A percentile compares a stretch with the other conserved stretches of the same genome.
Evolutionary conservation across 2,329 filamentous ascomycete species (phyloP).

Genomic region (Myriosclerotinia duriaeana): DNA sequence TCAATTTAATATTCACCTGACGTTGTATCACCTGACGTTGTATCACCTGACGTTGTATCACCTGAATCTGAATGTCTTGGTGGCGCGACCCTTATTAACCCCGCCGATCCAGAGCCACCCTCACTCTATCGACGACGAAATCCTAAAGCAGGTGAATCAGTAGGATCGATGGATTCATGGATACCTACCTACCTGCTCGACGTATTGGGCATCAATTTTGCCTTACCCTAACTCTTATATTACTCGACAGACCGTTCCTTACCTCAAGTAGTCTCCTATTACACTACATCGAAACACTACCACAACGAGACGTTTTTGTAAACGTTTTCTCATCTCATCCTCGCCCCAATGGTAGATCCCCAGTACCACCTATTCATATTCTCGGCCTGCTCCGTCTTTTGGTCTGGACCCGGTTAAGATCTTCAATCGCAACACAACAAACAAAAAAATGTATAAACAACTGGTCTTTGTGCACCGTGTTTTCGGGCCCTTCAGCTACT

Average conservation of each 20-base stretch:
- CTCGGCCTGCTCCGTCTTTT: constrained; percentile 2
- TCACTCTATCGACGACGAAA: neutral
- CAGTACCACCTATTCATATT: constrained; percentile 3
- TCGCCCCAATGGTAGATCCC: constrained; percentile 2
- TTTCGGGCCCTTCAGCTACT: constrained; percentile 1
- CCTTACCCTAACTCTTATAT: neutral
- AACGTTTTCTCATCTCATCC: neutral
- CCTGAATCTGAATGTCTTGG: too few species aligned
- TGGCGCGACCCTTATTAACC: too few species aligned
- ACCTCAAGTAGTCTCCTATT: too few species aligned
- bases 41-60: too few species aligned
- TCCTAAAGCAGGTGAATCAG: too few species aligned
- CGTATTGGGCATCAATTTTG: constrained; percentile 7
- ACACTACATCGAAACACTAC: neutral
- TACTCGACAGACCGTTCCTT: neutral
- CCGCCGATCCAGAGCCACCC: too few species aligned
- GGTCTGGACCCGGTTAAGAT: constrained; percentile 9
- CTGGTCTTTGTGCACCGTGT: neutral
- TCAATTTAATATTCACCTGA: too few species aligned
- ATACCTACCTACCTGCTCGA: neutral
- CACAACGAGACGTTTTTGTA: neutral
- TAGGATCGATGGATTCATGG: too few species aligned
- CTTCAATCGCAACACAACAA: neutral
- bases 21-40: too few species aligned
- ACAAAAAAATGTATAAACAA: neutral